Percentiles rank a stretch among this genome's conserved stretches.
Evolutionary conservation across 805 yeast species (phyloP).

Genomic region (Debaryomyces hansenii): DNA sequence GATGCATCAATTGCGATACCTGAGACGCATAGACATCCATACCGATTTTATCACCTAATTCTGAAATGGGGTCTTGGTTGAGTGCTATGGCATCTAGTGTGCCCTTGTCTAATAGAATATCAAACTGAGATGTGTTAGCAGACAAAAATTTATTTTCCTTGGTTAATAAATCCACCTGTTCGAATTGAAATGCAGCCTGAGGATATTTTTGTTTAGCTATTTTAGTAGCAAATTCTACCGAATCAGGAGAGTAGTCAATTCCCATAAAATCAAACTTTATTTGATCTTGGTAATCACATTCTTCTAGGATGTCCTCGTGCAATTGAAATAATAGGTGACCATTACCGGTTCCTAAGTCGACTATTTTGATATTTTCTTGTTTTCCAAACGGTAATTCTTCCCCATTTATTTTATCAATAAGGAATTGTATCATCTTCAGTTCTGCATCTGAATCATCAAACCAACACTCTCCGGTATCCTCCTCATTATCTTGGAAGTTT

Average conservation of each 20-base stretch:
- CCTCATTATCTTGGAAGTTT: slow-evolving; percentile 71
- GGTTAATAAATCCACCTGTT: slow-evolving; percentile 67
- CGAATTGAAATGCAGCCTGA: slow-evolving; percentile 49
- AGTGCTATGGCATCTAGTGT: slow-evolving; percentile 96
- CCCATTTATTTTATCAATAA: slow-evolving; percentile 50
- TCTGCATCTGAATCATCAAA: slow-evolving; percentile 96
- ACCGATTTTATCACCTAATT: slow-evolving; percentile 47
- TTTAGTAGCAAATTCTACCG: slow-evolving; percentile 71
- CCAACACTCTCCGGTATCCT: slow-evolving; percentile 96
- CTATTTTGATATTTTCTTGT: slow-evolving; percentile 38
- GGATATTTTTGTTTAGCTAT: slow-evolving; percentile 47
- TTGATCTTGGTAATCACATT: slow-evolving; percentile 42
- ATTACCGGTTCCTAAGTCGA: slow-evolving; percentile 95
- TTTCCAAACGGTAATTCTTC: slow-evolving; percentile 20
- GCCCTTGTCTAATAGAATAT: slow-evolving; percentile 88
- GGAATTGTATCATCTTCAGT: slow-evolving; percentile 70
- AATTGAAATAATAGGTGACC: slow-evolving; percentile 83
- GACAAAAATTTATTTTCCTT: slow-evolving; percentile 35
- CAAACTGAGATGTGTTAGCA: slow-evolving; percentile 47
- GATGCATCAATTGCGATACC: slow-evolving; percentile 55
- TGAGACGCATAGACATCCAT: slow-evolving; percentile 62
- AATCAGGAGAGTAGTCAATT: slow-evolving; percentile 79
- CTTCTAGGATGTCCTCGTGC: slow-evolving; percentile 58
- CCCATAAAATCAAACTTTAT: slow-evolving; percentile 45
- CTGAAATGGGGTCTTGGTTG: slow-evolving; percentile 51